These are phyloP conservation scores for Astragalus glycyphyllos DNA, from an alignment of 306 rosid genomes.

Conservation along the genomic window DNA sequence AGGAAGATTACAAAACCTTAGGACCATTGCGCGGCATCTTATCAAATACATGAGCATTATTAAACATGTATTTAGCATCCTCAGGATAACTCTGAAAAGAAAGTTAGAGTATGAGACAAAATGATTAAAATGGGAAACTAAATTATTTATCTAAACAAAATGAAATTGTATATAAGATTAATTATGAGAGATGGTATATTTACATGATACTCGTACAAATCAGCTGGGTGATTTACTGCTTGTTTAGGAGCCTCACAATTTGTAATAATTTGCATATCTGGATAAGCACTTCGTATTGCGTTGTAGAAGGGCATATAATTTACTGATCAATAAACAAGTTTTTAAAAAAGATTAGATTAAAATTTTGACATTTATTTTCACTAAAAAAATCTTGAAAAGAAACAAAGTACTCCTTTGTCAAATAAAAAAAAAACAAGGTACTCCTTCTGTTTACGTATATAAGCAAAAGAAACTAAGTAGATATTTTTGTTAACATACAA, in stretches of 20 bases:
- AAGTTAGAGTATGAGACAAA: slow-evolving; percentile 34
- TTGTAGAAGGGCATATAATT: slow-evolving; percentile 70
- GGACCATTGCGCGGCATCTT: slow-evolving; percentile 58
- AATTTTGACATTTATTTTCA: neutral
- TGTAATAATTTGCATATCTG: slow-evolving; percentile 73
- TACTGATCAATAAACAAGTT: slow-evolving; percentile 50
- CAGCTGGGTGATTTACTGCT: slow-evolving; percentile 78
- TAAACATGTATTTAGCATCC: slow-evolving; percentile 53
- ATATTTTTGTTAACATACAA: no score
- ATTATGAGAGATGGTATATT: slow-evolving; percentile 32
- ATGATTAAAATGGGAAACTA: neutral
- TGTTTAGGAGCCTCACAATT: slow-evolving; percentile 77
- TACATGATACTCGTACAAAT: slow-evolving; percentile 88
- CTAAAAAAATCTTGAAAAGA: neutral
- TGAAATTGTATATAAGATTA: neutral
- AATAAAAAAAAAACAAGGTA: no score
- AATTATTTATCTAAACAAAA: slow-evolving; percentile 2
- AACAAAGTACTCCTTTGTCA: neutral
- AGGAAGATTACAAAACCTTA: slow-evolving; percentile 33
- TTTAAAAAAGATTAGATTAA: neutral
- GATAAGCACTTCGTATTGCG: slow-evolving; percentile 65
- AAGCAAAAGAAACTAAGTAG: no score
- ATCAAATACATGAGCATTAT: slow-evolving; percentile 60
- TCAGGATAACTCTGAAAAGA: slow-evolving; percentile 61
- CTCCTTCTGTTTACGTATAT: no score